phyloP scores from a whole-genome alignment of 805 yeast genomes.

The Hagleromyces aurorensis region DNA sequence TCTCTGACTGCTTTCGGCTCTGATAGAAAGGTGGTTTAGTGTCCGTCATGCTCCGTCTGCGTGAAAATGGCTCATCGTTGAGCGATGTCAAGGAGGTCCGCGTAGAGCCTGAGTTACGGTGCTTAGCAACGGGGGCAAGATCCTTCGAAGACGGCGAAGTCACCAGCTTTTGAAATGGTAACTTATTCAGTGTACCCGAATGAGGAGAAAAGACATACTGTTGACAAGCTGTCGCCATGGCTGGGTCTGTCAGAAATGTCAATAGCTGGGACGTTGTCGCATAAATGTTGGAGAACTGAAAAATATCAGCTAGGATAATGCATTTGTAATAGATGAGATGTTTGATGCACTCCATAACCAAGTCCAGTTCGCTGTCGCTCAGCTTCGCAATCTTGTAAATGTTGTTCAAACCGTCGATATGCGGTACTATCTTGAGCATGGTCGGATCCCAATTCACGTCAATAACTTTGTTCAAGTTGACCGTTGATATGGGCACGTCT shows the following conservation, averaged over 20 bases:
- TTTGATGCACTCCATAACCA: slow-evolving; percentile 82
- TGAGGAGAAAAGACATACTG: slow-evolving; percentile 54
- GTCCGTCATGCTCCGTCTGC: slow-evolving; percentile 1
- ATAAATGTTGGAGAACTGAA: slow-evolving; percentile 82
- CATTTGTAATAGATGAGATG: slow-evolving; percentile 88
- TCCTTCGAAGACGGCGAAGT: slow-evolving; percentile 6
- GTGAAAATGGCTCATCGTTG: slow-evolving; percentile 7
- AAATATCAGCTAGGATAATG: slow-evolving; percentile 72
- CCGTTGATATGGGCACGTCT: slow-evolving; percentile 91
- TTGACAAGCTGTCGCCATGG: slow-evolving; percentile 77
- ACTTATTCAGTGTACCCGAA: slow-evolving; percentile 22
- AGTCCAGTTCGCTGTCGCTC: slow-evolving; percentile 69
- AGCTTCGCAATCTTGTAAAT: slow-evolving; percentile 66
- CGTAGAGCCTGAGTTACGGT: slow-evolving; percentile 18
- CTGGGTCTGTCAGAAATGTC: slow-evolving; percentile 52
- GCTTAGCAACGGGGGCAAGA: slow-evolving; percentile 1
- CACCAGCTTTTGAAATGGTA: slow-evolving; percentile 27
- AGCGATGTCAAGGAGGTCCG: slow-evolving; percentile 19
- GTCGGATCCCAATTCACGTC: slow-evolving; percentile 98
- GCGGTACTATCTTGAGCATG: slow-evolving; percentile 79
- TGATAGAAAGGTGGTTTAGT: slow-evolving; percentile 3
- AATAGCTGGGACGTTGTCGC: slow-evolving; percentile 80
- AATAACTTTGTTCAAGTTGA: slow-evolving; percentile 58
- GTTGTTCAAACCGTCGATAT: slow-evolving; percentile 82
- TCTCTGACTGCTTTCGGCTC: slow-evolving; percentile 10